Conservation (phyloP, 1,284 basidiomycete species). For the Testicularia cyperi region DNA sequence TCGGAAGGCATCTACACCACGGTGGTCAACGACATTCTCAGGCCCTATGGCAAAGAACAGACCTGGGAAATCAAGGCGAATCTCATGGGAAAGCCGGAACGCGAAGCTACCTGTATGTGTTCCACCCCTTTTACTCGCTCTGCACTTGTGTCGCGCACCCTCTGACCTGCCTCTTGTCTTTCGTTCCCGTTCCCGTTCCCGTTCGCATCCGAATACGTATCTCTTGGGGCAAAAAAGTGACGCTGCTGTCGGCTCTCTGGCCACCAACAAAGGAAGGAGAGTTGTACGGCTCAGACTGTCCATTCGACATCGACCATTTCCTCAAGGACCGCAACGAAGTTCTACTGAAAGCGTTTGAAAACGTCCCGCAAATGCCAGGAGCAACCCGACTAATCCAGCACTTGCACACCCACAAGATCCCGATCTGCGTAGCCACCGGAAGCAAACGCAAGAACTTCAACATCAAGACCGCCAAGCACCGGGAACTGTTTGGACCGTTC, state of each 20-base stretch:
- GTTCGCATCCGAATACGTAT: no score
- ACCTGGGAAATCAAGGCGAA: slow-evolving; percentile 60
- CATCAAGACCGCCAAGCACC: slow-evolving; percentile 51
- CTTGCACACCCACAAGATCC: slow-evolving; percentile 51
- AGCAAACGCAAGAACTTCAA: slow-evolving; percentile 55
- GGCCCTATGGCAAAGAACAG: slow-evolving; percentile 58
- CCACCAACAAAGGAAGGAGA: slow-evolving; percentile 37
- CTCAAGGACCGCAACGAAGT: slow-evolving; percentile 49
- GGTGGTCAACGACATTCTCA: slow-evolving; percentile 58
- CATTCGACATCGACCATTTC: slow-evolving; percentile 55
- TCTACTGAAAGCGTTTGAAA: slow-evolving; percentile 50
- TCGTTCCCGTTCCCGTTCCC: no score
- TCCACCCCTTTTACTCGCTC: background rate
- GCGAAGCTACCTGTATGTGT: slow-evolving; percentile 48
- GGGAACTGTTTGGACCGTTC: slow-evolving; percentile 50
- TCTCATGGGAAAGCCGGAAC: slow-evolving; percentile 59
- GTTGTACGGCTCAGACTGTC: slow-evolving; percentile 46
- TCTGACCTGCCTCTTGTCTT: background rate
- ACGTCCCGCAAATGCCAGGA: slow-evolving; percentile 57
- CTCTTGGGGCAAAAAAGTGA: no score
- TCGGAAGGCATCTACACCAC: slow-evolving; percentile 58
- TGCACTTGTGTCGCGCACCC: background rate
- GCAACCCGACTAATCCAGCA: slow-evolving; percentile 55
- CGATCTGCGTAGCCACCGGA: slow-evolving; percentile 59
- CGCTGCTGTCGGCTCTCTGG: slow-evolving; percentile 52